Conservation (phyloP, 345 rosid genomes). For the Hirschfeldia incana region DNA sequence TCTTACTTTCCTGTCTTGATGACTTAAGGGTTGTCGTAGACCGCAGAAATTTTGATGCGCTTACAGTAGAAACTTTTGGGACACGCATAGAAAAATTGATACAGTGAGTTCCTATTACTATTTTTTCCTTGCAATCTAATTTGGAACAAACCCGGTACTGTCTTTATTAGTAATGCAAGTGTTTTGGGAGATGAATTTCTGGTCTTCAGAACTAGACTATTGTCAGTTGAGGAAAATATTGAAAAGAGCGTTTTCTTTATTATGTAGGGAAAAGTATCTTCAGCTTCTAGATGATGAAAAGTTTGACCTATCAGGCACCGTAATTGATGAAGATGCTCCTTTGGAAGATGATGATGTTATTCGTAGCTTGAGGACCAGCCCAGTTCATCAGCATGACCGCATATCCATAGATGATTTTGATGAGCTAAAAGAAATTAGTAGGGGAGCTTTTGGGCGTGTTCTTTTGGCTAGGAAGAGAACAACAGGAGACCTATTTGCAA, state of each 20-base stretch:
- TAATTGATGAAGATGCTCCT: slow-evolving; percentile 84
- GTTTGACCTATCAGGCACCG: slow-evolving; percentile 65
- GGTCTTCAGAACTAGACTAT: slow-evolving; percentile 15
- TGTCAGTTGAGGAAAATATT: slow-evolving; percentile 5
- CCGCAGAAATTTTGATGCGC: slow-evolving; percentile 77
- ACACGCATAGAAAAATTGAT: slow-evolving; percentile 82
- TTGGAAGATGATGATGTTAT: slow-evolving; percentile 85
- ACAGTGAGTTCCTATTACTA: slow-evolving; percentile 47
- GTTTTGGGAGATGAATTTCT: slow-evolving; percentile 16
- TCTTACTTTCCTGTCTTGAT: slow-evolving; percentile 65
- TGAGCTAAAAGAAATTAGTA: slow-evolving; percentile 76
- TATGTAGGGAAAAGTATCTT: slow-evolving; percentile 81
- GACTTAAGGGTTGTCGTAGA: slow-evolving; percentile 62
- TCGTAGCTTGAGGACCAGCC: slow-evolving; percentile 84
- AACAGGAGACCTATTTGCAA: slow-evolving; percentile 93
- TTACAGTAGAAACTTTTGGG: slow-evolving; percentile 89
- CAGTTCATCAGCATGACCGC: slow-evolving; percentile 74
- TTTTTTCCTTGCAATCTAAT: slow-evolving; percentile 2
- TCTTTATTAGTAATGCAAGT: slow-evolving; percentile 6
- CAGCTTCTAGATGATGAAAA: slow-evolving; percentile 75
- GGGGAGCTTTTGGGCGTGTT: slow-evolving; percentile 94
- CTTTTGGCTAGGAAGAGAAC: slow-evolving; percentile 85
- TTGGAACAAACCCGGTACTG: background rate
- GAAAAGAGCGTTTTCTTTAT: slow-evolving; percentile 4
- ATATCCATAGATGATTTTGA: slow-evolving; percentile 86